Conservation (phyloP, 1,284 basidiomycete genomes). For the Ganoderma sinense region DNA sequence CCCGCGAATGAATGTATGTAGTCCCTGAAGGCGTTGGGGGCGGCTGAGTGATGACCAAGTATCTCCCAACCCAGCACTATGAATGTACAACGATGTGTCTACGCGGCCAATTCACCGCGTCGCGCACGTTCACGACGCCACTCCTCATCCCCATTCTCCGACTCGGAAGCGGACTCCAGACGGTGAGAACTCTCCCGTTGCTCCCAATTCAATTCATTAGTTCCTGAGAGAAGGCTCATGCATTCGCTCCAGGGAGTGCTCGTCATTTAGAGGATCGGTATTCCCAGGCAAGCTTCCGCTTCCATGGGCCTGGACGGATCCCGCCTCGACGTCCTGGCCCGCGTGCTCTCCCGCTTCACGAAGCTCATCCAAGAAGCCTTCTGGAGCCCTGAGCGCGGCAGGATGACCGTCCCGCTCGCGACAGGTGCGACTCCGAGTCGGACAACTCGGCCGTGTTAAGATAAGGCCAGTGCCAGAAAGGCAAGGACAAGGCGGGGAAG, state of each 20-base stretch:
- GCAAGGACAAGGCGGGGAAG: background rate
- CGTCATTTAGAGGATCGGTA: background rate
- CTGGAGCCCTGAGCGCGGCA: background rate
- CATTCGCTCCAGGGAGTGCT: background rate
- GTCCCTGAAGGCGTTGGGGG: background rate
- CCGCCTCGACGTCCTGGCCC: constrained; percentile 4
- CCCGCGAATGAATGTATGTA: background rate
- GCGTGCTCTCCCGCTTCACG: background rate
- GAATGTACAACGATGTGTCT: background rate
- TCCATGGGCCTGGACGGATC: constrained; percentile 9
- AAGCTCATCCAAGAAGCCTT: background rate
- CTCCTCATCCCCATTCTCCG: background rate
- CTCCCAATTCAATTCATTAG: background rate
- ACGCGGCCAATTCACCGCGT: background rate
- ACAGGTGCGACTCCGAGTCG: background rate
- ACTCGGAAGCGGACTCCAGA: background rate
- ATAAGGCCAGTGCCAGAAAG: background rate
- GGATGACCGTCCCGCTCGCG: background rate
- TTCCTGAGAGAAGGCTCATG: constrained; percentile 1
- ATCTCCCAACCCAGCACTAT: background rate
- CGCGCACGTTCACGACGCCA: background rate
- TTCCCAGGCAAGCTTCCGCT: constrained; percentile 6
- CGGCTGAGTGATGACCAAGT: background rate
- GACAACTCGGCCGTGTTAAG: background rate
- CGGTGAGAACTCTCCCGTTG: background rate